Percentiles rank a stretch among this genome's conserved stretches.
Conservation (phyloP, 176 grass and related monocot species). For the Tuctoria greenei region DNA sequence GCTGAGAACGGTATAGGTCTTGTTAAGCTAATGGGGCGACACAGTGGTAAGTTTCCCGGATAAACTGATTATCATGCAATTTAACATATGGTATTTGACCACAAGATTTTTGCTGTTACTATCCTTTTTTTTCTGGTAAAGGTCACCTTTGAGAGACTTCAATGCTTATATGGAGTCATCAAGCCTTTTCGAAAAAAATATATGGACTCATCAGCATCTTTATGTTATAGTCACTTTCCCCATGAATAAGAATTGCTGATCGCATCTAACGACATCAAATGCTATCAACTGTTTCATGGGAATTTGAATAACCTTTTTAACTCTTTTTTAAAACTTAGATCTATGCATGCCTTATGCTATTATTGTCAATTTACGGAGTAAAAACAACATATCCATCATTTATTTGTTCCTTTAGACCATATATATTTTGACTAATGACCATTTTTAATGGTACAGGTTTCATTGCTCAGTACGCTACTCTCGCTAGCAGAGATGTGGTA, state of each 20-base stretch:
- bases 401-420: background rate
- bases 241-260: background rate
- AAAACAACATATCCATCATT: background rate
- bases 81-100: background rate
- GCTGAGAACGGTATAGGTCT: conserved; percentile 94
- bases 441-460: conserved; percentile 65
- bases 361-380: background rate
- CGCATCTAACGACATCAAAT: background rate
- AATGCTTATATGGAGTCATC: background rate
- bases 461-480: conserved; percentile 91
- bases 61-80: background rate
- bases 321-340: conserved; percentile 3
- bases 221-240: background rate
- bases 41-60: conserved; percentile 65
- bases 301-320: background rate
- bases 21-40: conserved; percentile 96
- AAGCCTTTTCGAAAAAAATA: no score
- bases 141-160: background rate
- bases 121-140: conserved; percentile 27
- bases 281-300: background rate
- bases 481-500: conserved; percentile 99
- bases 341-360: conserved; percentile 14
- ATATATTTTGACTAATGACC: background rate
- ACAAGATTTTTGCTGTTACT: background rate
- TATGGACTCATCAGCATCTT: conserved; percentile 3